Conservation (phyloP, 306 rosid genomes). For the Crotalaria pallida region DNA sequence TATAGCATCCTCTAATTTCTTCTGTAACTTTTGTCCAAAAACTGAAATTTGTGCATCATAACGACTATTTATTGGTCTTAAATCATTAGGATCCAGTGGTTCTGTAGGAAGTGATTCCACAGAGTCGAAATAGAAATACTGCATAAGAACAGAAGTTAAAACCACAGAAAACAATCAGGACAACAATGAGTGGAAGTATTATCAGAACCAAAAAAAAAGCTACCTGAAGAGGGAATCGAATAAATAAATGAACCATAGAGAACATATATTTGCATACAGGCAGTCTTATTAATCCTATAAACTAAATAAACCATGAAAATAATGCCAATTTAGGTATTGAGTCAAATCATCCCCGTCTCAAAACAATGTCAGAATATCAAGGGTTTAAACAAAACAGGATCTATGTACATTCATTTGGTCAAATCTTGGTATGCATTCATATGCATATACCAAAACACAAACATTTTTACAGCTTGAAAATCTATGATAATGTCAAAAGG, state of each 20-base stretch:
- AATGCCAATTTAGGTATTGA: background rate
- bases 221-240: background rate
- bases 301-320: background rate
- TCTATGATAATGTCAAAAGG: background rate
- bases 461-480: background rate
- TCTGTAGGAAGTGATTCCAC: slow-evolving; percentile 92
- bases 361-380: background rate
- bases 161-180: slow-evolving; percentile 6
- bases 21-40: slow-evolving; percentile 84
- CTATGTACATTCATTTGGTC: background rate
- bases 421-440: background rate
- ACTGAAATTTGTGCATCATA: slow-evolving; percentile 99
- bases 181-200: background rate
- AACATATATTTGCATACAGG: background rate
- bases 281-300: background rate
- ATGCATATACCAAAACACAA: background rate
- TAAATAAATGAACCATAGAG: background rate
- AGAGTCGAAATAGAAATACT: slow-evolving; percentile 96
- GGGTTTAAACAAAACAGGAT: background rate
- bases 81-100: slow-evolving; percentile 66
- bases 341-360: background rate
- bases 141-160: slow-evolving; percentile 30
- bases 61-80: slow-evolving; percentile 74
- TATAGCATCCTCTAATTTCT: slow-evolving; percentile 77
- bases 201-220: background rate